A percentile compares a stretch with the other conserved stretches of the same genome.
These are phyloP conservation scores for Candida sphagnicola DNA, from an alignment of 805 yeast genomes.

Conservation along the genomic window DNA sequence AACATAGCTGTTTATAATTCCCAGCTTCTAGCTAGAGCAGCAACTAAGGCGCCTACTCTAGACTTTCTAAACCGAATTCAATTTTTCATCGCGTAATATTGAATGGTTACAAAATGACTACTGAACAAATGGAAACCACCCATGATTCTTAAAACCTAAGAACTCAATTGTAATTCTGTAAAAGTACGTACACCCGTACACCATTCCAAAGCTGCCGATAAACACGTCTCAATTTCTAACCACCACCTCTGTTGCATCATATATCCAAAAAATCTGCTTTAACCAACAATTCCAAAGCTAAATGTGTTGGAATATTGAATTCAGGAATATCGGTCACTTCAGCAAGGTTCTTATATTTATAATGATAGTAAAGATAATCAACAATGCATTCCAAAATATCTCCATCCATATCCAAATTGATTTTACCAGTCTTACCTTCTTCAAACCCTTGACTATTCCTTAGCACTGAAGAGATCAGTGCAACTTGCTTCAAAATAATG, in stretches of 20 bases:
- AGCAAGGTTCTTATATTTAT: constrained; percentile 56
- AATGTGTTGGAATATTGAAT: constrained; percentile 87
- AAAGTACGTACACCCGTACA: no score
- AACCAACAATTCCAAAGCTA: constrained; percentile 86
- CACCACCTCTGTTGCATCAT: constrained; percentile 11
- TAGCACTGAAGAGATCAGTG: constrained; percentile 60
- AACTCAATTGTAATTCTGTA: no score
- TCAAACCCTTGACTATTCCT: constrained; percentile 49
- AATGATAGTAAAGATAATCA: constrained; percentile 77
- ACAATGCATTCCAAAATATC: constrained; percentile 72
- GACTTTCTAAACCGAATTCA: no score
- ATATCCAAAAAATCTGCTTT: constrained; percentile 89
- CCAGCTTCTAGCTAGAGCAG: no score
- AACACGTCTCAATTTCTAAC: no score
- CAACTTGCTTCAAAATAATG: constrained; percentile 67
- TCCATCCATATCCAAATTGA: constrained; percentile 64
- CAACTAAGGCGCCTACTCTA: no score
- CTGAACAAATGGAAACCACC: no score
- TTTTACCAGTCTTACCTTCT: constrained; percentile 56
- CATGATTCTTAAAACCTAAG: no score
- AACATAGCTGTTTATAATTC: no score
- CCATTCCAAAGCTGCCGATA: no score
- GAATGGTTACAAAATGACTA: no score
- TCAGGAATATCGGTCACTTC: constrained; percentile 65
- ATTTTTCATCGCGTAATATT: no score